Evolutionary conservation across 345 rosid genomes (phyloP), one percentile per base, ranked within the genome.

Genomic region (Garcia nutans): DNA sequence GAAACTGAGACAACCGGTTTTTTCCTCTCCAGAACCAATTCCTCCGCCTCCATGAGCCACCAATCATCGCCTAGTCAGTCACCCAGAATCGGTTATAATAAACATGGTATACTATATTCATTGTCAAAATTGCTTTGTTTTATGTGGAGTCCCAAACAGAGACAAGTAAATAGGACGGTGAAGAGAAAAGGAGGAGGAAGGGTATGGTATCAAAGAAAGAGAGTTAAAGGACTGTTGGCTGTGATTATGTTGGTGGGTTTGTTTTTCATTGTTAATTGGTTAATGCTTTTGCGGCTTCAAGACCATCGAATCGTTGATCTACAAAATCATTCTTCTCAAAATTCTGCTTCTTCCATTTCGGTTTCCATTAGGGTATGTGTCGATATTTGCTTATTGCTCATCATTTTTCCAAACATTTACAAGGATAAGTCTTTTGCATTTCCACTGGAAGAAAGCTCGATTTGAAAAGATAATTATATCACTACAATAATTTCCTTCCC

Each of bases 231-330:
- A n/a, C 73, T 86, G 0, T 72, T 85, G 8, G 84, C 71, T 47
- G 72, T 83, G 75, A 75, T 86, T 76, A 87, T 78, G 7, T 86
- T 93, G 86, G 77, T 90, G 64, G 88, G 76, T 64, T 86, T 89
- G 77, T 93, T 90, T 79, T 88, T 96, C 79, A 70, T 91, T 60
- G 87, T 89, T 37, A 89, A 93, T 81, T 90, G 91, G 89, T 85
- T 88, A 70, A 88, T 93, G 97, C 84, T 93, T 54, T 79, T 83
- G 73, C 85, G 88, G 72, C 86, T 96, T 28, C 94, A 89, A 55
- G 90, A 85, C 74, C 84, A 78, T 54, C 84, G 84, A 61, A 70
- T 82, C 33, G 82, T 22, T 23, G 65, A 83, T 76, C 68, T 70
- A 52, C 84, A 78, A 47, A 74, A 70, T 60, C 77, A 75, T 24